Evolutionary conservation across 257 asterid species (phyloP), one percentile per base, ranked within the genome.

Genomic region (Anisodus acutangulus): DNA sequence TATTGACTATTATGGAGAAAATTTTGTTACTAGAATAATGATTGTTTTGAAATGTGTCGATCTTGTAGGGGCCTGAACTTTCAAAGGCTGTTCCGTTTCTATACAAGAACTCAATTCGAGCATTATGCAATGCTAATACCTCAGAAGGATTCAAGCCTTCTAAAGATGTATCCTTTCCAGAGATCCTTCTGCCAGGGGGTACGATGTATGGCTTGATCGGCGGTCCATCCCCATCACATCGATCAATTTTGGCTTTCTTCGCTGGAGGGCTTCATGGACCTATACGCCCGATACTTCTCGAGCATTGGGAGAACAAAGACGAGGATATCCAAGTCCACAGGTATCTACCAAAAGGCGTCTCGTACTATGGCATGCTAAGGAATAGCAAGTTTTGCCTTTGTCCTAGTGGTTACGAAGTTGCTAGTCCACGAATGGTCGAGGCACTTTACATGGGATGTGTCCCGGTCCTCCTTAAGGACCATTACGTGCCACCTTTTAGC

Each of bases 181-280:
- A 95, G 85, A 95, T 94, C 43, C 92, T 88, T 64, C 94, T 94
- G 4, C 97, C 94, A 0, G 87, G 90, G 1, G 97, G 98, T 1
- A 91, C 90, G 22, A 92, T 90, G 4, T 88, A 91, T 0, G 97
- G 98, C 39, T 68, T 94, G 64, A 35, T 93, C 0, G 97, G 97
- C 0, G 98, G 98, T 1, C 97, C 95, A 0, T 90, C 97, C 10
- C 94, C 97, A 9, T 94, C 98, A 0, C 83, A 66, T 66, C 91
- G 98, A 2, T 84, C 97, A 2, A 85, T 90, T 1, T 89, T 94
- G 31, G 95, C 88, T 0, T 94, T 94, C 92, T 92, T 90, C 19
- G 98, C 98, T 0, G 98, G 98, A 3, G 97, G 97, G 41, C 84
- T 92, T n/a, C 98, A 94, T 47, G 98, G 98, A 3, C 95, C 97